Percentiles rank a stretch among this genome's conserved stretches.
phyloP scores from a whole-genome alignment of 2,329 filamentous ascomycete species.

The Tympanopsis confertula region DNA sequence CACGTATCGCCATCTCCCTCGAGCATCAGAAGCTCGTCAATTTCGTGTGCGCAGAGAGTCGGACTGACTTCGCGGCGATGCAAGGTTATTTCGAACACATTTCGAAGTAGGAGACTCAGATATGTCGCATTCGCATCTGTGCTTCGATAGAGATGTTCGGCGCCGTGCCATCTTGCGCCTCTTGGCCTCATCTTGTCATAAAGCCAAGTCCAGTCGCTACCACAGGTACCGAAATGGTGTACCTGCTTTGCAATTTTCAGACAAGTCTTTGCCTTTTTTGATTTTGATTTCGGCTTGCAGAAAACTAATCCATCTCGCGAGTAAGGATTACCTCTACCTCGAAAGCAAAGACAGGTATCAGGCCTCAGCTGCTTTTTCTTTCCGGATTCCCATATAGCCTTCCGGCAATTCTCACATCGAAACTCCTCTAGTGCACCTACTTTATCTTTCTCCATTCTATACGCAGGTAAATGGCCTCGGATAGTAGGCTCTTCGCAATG shows the following conservation, averaged over 20 bases:
- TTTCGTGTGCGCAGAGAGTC: constrained; percentile 16
- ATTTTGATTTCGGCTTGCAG: no score
- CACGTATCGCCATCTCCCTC: constrained; percentile 7
- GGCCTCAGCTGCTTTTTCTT: no score
- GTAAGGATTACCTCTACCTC: no score
- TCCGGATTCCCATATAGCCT: no score
- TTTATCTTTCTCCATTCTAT: constrained; percentile 2
- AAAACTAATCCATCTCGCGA: no score
- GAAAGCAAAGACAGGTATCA: no score
- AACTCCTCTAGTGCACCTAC: background rate
- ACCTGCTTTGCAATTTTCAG: background rate
- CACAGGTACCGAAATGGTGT: background rate
- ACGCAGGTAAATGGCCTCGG: constrained; percentile 15
- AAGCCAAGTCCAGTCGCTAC: background rate
- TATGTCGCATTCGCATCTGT: constrained; percentile 15
- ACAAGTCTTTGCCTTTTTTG: background rate
- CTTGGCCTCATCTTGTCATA: background rate
- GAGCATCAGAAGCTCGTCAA: constrained; percentile 18
- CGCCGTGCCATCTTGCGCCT: background rate
- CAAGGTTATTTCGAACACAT: constrained; percentile 21
- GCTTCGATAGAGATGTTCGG: constrained; percentile 5
- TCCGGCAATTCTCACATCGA: constrained; percentile 16
- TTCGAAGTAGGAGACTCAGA: constrained; percentile 18
- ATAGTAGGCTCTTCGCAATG: constrained; percentile 19
- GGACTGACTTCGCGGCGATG: constrained; percentile 9